Percentiles rank a stretch among this genome's conserved stretches.
Evolutionary conservation across 1,284 basidiomycete species (phyloP).

Genomic region (Vanrija humicola): DNA sequence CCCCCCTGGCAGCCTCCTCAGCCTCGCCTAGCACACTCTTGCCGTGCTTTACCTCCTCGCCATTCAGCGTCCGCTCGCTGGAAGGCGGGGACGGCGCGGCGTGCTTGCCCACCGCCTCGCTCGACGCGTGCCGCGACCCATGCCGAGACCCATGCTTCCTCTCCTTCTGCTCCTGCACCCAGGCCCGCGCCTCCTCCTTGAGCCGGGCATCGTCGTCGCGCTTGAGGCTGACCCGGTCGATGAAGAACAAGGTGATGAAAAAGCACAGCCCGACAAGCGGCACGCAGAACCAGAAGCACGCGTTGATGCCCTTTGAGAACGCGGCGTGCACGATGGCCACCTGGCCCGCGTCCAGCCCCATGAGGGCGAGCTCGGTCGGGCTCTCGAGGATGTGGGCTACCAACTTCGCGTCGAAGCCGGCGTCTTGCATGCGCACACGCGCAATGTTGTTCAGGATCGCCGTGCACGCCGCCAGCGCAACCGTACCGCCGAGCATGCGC

Average conservation of each 20-base stretch:
- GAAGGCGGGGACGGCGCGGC: not conserved
- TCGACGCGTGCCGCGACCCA: not conserved
- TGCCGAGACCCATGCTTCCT: not conserved
- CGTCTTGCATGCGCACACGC: conserved; percentile 4
- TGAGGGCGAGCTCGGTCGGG: conserved; percentile 21
- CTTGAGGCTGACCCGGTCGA: conserved; percentile 26
- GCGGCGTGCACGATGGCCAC: conserved; percentile 17
- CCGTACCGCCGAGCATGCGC: conserved; percentile 30
- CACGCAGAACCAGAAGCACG: conserved; percentile 31
- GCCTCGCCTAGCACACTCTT: not conserved
- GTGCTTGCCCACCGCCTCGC: not conserved
- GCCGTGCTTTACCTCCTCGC: not conserved
- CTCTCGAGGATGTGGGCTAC: conserved; percentile 18
- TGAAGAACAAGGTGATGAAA: conserved; percentile 33
- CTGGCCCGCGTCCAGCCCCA: conserved; percentile 16
- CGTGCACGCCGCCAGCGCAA: conserved; percentile 22
- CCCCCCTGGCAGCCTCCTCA: conserved; percentile 15
- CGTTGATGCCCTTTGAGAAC: conserved; percentile 25
- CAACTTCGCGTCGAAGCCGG: not conserved
- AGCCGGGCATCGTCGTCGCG: conserved; percentile 30
- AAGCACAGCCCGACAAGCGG: conserved; percentile 29
- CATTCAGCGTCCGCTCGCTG: not conserved
- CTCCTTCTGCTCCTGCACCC: conserved; percentile 23
- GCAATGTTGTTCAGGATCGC: conserved; percentile 33
- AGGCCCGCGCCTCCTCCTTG: conserved; percentile 27